These are phyloP conservation scores for Zymoseptoria tritici DNA, from an alignment of 2,329 filamentous ascomycete genomes.

Conservation along the genomic window DNA sequence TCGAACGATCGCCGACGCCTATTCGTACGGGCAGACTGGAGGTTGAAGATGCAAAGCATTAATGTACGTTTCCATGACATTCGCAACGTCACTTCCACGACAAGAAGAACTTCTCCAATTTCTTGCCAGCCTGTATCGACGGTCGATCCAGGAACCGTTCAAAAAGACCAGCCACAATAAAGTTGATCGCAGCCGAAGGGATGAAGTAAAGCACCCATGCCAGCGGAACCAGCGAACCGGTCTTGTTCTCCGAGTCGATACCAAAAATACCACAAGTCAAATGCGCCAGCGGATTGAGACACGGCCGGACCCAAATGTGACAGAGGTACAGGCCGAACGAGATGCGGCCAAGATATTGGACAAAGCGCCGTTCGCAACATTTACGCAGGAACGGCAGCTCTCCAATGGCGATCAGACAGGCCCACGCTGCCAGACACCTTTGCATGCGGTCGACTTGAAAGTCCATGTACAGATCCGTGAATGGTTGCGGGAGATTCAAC, in stretches of 20 bases:
- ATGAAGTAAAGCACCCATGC: slow-evolving; percentile 3
- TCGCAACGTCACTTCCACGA: not conserved
- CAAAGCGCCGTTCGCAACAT: slow-evolving; percentile 42
- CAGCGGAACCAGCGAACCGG: not conserved
- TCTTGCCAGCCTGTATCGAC: slow-evolving; percentile 6
- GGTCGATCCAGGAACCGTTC: slow-evolving; percentile 11
- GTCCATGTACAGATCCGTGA: slow-evolving; percentile 3
- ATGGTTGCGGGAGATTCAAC: slow-evolving; percentile 4
- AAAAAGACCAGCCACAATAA: slow-evolving; percentile 10
- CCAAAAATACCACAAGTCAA: slow-evolving; percentile 1
- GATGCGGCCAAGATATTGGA: slow-evolving; percentile 54
- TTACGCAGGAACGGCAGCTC: slow-evolving; percentile 32
- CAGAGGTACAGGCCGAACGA: slow-evolving; percentile 40
- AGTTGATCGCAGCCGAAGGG: slow-evolving; percentile 7
- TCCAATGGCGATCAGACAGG: slow-evolving; percentile 6
- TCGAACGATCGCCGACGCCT: no score
- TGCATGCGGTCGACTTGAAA: slow-evolving; percentile 10
- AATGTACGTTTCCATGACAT: not conserved
- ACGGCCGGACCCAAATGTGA: slow-evolving; percentile 32
- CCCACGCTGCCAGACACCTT: slow-evolving; percentile 7
- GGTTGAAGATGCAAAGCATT: no score
- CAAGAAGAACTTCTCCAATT: slow-evolving; percentile 11
- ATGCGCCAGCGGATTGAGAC: not conserved
- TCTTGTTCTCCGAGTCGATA: not conserved
- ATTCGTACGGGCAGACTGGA: no score